Evolutionary conservation across 2,329 filamentous ascomycete genomes (phyloP), one percentile per base, ranked within the genome.

Genomic region (Fusarium penzigii): DNA sequence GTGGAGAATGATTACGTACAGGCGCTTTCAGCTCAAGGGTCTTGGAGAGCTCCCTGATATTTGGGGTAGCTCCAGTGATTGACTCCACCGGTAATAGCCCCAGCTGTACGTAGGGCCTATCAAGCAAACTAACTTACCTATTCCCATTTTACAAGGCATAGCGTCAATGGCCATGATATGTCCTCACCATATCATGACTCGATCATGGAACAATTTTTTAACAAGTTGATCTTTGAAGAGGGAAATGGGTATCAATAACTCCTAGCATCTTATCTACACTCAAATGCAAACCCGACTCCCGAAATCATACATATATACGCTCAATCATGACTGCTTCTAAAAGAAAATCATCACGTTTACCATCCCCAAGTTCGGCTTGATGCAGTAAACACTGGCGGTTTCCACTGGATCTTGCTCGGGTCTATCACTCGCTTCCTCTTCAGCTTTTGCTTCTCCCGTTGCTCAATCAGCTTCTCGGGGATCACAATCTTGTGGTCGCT

Each of bases 401-500:
- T 97, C 94, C 94, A 99, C 65, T 92, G 88, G 51, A 99, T 85
- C 64, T 83, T 82, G 17, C 84, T 81, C 0, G 92, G 80, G 55
- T 96, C 89, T 58, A 99, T 92, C 42, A 82, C 75, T 49, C 88
- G 81, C 70, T 87, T 87, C 53, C 87, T 84, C 73, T 95, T 97
- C 48, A 83, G 69, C 73, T 88, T 92, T 60, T 89, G 84, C 74
- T 91, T 95, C 62, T 92, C 88, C 59, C 89, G 82, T 65, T 90
- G 85, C 69, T 88, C 82, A 51, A 97, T 79, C 46, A 96, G 82
- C 53, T 90, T 86, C 58, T 94, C 89, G 0, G 93, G 92, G 32
- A 99, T 80, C 20, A 97, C 91, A 62, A 99, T 90, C 70, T 97
- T 93, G 78, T 97, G 94, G 68, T 96, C 92, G 59, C 92, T 92